These are phyloP conservation scores for Sporothrix brasiliensis DNA, from an alignment of 2,329 filamentous ascomycete genomes.

Conservation along the genomic window DNA sequence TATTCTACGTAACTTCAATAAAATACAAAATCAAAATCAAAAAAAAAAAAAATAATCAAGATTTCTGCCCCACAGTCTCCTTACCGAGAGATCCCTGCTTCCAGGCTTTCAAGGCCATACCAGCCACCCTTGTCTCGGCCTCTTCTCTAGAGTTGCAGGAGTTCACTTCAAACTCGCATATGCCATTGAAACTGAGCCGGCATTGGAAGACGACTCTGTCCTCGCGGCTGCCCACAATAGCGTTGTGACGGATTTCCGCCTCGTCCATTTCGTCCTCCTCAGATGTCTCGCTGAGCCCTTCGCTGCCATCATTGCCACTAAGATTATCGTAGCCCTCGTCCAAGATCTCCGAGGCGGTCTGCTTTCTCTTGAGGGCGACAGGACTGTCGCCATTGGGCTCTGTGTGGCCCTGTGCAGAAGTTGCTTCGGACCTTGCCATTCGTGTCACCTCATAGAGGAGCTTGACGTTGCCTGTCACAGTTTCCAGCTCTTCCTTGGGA, in stretches of 20 bases:
- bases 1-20: neutral
- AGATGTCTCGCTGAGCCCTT: neutral
- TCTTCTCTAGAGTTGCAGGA: slow-evolving; percentile 56
- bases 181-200: slow-evolving; percentile 53
- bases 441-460: slow-evolving; percentile 57
- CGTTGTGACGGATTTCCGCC: slow-evolving; percentile 6
- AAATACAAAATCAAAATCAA: neutral
- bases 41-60: neutral
- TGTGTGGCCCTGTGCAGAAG: slow-evolving; percentile 14
- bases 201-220: slow-evolving; percentile 46
- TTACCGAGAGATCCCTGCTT: slow-evolving; percentile 14
- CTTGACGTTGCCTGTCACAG: slow-evolving; percentile 54
- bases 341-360: neutral
- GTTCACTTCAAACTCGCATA: slow-evolving; percentile 50
- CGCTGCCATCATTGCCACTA: neutral
- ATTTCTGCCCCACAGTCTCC: neutral
- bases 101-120: slow-evolving; percentile 49
- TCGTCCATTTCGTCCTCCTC: slow-evolving; percentile 7
- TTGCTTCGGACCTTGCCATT: slow-evolving; percentile 21
- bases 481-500: slow-evolving; percentile 70
- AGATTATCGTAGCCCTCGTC: neutral
- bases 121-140: slow-evolving; percentile 59
- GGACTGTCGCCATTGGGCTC: neutral
- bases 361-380: slow-evolving; percentile 27
- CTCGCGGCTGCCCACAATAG: neutral